Evolutionary conservation across 2,329 filamentous ascomycete genomes (phyloP).

Genomic region (Aureobasidium sp.): DNA sequence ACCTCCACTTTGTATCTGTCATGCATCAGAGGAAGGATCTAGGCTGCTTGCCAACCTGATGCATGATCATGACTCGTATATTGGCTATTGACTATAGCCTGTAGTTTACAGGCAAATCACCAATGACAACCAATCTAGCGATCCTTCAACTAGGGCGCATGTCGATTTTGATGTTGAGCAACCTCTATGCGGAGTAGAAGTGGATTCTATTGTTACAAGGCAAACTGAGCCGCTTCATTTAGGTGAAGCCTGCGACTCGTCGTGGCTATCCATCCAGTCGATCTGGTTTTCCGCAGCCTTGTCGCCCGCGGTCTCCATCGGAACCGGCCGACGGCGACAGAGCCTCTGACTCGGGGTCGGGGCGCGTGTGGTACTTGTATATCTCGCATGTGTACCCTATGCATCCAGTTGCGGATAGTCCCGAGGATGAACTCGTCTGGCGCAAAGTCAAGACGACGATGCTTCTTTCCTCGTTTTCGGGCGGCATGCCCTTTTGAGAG

Average conservation of each 20-base stretch:
- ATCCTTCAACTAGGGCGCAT: not conserved
- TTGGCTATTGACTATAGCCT: not conserved
- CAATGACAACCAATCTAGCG: not conserved
- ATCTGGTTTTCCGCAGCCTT: not conserved
- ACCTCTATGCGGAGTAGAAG: not conserved
- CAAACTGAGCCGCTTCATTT: not conserved
- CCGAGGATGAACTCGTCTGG: not conserved
- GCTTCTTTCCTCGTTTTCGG: not conserved
- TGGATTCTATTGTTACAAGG: not conserved
- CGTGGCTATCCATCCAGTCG: not conserved
- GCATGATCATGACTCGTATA: slow-evolving; percentile 1
- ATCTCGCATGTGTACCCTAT: not conserved
- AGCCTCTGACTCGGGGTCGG: not conserved
- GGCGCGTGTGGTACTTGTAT: not conserved
- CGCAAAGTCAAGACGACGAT: not conserved
- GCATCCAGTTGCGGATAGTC: not conserved
- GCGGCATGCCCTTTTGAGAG: not conserved
- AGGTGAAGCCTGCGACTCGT: not conserved
- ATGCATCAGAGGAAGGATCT: not conserved
- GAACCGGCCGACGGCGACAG: not conserved
- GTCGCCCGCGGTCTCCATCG: not conserved
- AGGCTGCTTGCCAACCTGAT: not conserved
- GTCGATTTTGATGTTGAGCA: not conserved
- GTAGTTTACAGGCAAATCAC: not conserved
- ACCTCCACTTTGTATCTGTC: not conserved